Conservation (phyloP, 306 rosid genomes). For the Vigna angularis region DNA sequence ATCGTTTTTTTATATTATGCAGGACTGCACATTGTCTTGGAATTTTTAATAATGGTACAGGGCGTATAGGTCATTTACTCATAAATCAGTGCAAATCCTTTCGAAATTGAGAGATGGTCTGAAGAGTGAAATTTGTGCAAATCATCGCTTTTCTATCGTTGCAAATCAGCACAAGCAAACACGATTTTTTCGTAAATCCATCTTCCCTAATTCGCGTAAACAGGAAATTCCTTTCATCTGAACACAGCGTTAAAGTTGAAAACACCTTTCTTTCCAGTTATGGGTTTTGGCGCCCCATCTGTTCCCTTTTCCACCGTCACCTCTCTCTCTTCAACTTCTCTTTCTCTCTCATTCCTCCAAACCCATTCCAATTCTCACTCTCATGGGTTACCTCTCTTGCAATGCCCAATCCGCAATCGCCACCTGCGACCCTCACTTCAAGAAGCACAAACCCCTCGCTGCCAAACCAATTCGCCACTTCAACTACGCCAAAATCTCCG, state of each 20-base stretch:
- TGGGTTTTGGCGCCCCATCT: constrained; percentile 60
- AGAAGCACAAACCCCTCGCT: constrained; percentile 48
- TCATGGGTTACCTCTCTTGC: constrained; percentile 84
- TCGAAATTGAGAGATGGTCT: no score
- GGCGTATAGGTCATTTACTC: no score
- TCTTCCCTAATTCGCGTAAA: no score
- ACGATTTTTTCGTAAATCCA: no score
- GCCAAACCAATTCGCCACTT: constrained; percentile 53
- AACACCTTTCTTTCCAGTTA: constrained; percentile 35
- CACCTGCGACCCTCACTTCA: constrained; percentile 66
- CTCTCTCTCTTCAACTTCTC: background rate
- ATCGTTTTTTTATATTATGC: no score
- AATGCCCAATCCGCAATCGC: constrained; percentile 79
- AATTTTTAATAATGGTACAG: no score
- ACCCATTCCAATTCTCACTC: background rate
- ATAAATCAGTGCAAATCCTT: no score
- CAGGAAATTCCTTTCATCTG: no score
- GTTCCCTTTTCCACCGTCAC: background rate
- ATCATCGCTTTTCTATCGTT: no score
- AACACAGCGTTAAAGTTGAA: constrained; percentile 37
- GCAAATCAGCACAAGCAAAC: no score
- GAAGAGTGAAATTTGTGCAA: no score
- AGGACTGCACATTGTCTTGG: no score
- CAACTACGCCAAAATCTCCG: constrained; percentile 54
- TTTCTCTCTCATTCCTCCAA: background rate